Evolutionary conservation across 306 rosid genomes (phyloP).

Genomic region (Amphicarpaea edgeworthii): DNA sequence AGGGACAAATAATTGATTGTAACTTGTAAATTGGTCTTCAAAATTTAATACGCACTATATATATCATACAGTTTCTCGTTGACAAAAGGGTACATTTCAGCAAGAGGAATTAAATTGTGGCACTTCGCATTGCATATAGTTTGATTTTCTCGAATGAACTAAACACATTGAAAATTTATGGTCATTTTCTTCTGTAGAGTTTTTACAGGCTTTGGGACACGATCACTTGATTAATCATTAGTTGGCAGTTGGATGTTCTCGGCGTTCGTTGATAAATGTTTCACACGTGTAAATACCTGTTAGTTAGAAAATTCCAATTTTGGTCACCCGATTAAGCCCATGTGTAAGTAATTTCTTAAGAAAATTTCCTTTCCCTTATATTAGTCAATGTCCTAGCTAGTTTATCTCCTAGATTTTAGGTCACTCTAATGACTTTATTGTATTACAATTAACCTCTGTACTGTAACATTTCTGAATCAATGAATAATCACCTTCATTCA

Average conservation of each 20-base stretch:
- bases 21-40: no score
- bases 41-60: neutral
- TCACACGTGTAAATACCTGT: conserved; percentile 8
- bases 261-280: neutral
- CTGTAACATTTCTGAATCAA: conserved; percentile 20
- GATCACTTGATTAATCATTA: neutral
- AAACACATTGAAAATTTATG: neutral
- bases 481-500: conserved; percentile 3
- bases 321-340: neutral
- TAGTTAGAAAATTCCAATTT: conserved; percentile 7
- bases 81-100: neutral
- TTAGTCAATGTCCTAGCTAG: conserved; percentile 43
- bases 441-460: conserved; percentile 10
- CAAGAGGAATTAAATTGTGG: neutral
- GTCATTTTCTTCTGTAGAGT: neutral
- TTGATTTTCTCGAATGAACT: neutral
- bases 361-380: conserved; percentile 26
- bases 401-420: conserved; percentile 44
- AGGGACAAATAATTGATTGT: neutral
- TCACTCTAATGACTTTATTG: neutral
- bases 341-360: conserved; percentile 8
- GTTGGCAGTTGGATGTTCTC: neutral
- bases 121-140: neutral
- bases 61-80: neutral
- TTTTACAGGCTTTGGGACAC: neutral